Percentiles rank a stretch among this genome's conserved stretches.
These are phyloP conservation scores for Alternaria dauci DNA, from an alignment of 2,329 filamentous ascomycete genomes.

Conservation along the genomic window DNA sequence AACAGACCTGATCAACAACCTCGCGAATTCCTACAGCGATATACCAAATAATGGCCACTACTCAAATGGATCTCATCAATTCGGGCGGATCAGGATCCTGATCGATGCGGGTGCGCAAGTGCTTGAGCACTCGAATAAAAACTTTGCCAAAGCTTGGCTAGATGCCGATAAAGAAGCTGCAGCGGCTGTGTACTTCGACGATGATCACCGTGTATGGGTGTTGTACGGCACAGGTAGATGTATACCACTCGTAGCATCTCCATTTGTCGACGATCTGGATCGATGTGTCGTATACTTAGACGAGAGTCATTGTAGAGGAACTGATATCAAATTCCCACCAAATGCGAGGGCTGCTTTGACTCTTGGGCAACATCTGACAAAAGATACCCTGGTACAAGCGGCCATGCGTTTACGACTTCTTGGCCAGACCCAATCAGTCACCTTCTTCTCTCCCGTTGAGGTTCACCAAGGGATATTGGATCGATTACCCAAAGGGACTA, in stretches of 20 bases:
- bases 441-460: constrained; percentile 65
- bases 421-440: constrained; percentile 63
- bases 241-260: constrained; percentile 61
- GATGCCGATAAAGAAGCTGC: constrained; percentile 53
- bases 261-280: constrained; percentile 63
- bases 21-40: constrained; percentile 37
- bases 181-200: constrained; percentile 65
- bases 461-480: constrained; percentile 68
- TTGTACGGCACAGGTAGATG: constrained; percentile 50
- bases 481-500: not conserved
- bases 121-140: constrained; percentile 66
- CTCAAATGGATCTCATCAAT: not conserved
- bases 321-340: constrained; percentile 64
- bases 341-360: constrained; percentile 63
- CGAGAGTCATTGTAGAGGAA: constrained; percentile 68
- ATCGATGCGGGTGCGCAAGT: constrained; percentile 73
- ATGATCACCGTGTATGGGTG: constrained; percentile 57
- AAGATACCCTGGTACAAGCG: constrained; percentile 71
- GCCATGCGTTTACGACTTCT: constrained; percentile 72
- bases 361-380: constrained; percentile 64
- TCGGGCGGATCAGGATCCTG: constrained; percentile 59
- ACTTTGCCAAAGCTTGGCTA: constrained; percentile 63
- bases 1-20: constrained; percentile 52
- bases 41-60: not conserved
- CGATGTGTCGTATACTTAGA: constrained; percentile 67